Base-by-base conservation (phyloP, 2,329 filamentous ascomycete genomes). In the Microdochium nivale region DNA sequence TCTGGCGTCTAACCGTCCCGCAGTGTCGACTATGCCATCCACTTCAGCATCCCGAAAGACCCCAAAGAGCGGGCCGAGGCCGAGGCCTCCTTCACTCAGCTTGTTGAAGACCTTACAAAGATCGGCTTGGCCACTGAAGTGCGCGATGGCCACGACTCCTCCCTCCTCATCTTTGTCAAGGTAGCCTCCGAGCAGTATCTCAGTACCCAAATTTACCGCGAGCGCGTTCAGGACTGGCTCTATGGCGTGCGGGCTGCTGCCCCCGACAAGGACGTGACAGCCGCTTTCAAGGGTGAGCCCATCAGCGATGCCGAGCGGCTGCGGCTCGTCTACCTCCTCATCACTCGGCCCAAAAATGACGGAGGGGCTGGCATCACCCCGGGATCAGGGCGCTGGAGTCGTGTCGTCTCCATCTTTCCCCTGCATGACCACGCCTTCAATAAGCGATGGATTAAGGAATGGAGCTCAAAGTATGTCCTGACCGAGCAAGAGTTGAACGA, bases 171-270 rank as follows among this genome's bases (percentile, higher is more conserved):
- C 59, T 96, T 96, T 65, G 79, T 91, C 63, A 87, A 86, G 63
- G 81, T 95, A 43, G 84, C 86, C 33, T 90, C 89, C 23, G 78
- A 86, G 55, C 77, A 83, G 59, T 81, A 90, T 56, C 77, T 99
- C 54, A 81, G 80, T 54, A 83, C 84, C 57, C 88, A 95, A 62
- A 80, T 96, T 49, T 95, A 96, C 68, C 83, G 90, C 57, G 88
- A 88, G 52, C 83, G 94, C 57, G 84, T 96, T 19, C 88, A 90
- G 65, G 94, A 97, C 70, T 99, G 91, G 90, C 81, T 97, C 32
- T 87, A 94, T 65, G 90, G 91, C 50, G 86, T 96, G 51, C 85
- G 90, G 56, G 79, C 87, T 49, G 80, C 82, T 21, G 84, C 90
- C 33, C 92, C 92, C 0, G 79, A 83, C 52, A 85, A 83, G 62